phyloP scores from a whole-genome alignment of 2,329 filamentous ascomycete genomes.

The Hypoxylon sp. region DNA sequence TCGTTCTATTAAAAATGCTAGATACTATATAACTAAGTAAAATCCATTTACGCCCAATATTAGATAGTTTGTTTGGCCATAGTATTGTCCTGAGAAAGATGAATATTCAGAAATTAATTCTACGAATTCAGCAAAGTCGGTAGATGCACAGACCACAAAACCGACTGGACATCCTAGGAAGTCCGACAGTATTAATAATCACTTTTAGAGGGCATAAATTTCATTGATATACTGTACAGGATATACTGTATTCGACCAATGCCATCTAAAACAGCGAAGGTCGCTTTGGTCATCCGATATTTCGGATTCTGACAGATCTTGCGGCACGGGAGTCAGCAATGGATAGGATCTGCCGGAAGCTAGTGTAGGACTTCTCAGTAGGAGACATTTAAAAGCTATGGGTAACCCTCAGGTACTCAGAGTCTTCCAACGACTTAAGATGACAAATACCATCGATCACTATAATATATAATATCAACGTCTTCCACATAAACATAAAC shows the following conservation, averaged over 20 bases:
- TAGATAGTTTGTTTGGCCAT: neutral
- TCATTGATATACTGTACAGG: too few relatives aligned
- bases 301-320: neutral
- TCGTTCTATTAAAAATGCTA: neutral
- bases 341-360: neutral
- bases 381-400: neutral
- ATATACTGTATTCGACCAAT: neutral
- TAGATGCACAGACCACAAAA: too few relatives aligned
- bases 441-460: neutral
- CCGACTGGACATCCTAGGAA: too few relatives aligned
- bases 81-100: neutral
- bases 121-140: neutral
- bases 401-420: neutral
- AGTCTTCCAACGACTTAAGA: neutral
- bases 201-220: too few relatives aligned
- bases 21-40: neutral
- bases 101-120: neutral
- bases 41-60: neutral
- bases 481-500: neutral
- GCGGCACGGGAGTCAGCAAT: neutral
- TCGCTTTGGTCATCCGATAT: neutral
- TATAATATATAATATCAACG: neutral
- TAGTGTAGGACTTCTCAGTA: neutral
- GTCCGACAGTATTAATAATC: too few relatives aligned
- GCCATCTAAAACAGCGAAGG: neutral